These are phyloP conservation scores for Byssochlamys sp. DNA, from an alignment of 2,329 filamentous ascomycete species.

Conservation along the genomic window DNA sequence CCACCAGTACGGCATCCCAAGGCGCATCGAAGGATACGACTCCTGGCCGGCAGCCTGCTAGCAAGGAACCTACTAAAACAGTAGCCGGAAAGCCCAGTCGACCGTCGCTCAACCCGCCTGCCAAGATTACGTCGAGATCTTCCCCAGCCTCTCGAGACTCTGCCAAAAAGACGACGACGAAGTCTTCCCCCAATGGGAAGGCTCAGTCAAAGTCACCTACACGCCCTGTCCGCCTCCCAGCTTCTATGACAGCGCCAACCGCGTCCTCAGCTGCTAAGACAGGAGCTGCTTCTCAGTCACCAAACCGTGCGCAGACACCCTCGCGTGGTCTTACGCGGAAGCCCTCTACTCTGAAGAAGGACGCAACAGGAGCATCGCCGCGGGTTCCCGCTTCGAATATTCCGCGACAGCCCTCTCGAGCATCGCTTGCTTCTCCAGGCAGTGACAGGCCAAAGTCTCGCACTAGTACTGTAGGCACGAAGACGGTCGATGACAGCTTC, in stretches of 20 bases:
- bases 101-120: constrained; percentile 19
- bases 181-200: constrained; percentile 17
- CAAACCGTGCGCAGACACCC: constrained; percentile 18
- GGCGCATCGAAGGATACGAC: constrained; percentile 14
- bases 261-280: constrained; percentile 30
- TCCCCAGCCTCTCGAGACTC: constrained; percentile 19
- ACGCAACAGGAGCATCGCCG: constrained; percentile 9
- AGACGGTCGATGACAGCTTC: constrained; percentile 37
- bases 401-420: constrained; percentile 23
- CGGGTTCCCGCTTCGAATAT: constrained; percentile 15
- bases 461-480: constrained; percentile 26
- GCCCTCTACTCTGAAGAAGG: constrained; percentile 24
- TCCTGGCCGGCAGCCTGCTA: constrained; percentile 20
- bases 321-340: constrained; percentile 25
- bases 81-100: constrained; percentile 23
- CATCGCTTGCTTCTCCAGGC: constrained; percentile 18
- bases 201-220: constrained; percentile 31
- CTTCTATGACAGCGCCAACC: constrained; percentile 32
- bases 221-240: constrained; percentile 30
- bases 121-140: constrained; percentile 18
- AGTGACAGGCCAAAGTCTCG: constrained; percentile 34
- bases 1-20: constrained; percentile 11
- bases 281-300: constrained; percentile 13
- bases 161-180: constrained; percentile 15
- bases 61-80: constrained; percentile 20